A percentile compares a stretch with the other conserved stretches of the same genome.
These are phyloP conservation scores for Tetrahymena thermophila DNA, from an alignment of 73 alveolate genomes.

Conservation along the genomic window DNA sequence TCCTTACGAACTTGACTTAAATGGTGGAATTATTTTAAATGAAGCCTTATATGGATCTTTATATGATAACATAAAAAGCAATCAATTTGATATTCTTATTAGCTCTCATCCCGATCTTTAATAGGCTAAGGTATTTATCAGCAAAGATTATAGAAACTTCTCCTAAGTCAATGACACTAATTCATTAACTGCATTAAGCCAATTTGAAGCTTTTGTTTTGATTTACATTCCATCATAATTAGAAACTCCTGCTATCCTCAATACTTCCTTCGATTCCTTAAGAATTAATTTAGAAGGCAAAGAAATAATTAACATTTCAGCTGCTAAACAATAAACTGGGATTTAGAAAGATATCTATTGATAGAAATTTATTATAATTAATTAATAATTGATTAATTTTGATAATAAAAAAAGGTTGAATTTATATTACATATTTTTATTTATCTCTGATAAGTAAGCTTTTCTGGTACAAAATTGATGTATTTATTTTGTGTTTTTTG, in stretches of 20 bases:
- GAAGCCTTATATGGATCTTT: neutral
- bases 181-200: neutral
- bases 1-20: neutral
- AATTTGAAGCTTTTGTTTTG: neutral
- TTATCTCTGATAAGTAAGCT: too few relatives aligned
- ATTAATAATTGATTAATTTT: too few relatives aligned
- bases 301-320: neutral
- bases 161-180: neutral
- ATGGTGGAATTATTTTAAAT: neutral
- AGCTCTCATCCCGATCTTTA: neutral
- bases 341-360: neutral
- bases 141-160: neutral
- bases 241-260: neutral
- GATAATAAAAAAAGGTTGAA: neutral
- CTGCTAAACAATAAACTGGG: neutral
- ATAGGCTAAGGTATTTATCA: too few relatives aligned
- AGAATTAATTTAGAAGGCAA: neutral
- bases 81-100: neutral
- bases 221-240: neutral
- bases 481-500: too few relatives aligned
- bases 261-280: neutral
- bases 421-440: neutral
- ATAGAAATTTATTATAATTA: too few relatives aligned
- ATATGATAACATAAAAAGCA: neutral
- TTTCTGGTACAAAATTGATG: too few relatives aligned